Evolutionary conservation across 805 yeast genomes (phyloP), one percentile per base, ranked within the genome.

Genomic region (Sugiyamaella mastotermitis): DNA sequence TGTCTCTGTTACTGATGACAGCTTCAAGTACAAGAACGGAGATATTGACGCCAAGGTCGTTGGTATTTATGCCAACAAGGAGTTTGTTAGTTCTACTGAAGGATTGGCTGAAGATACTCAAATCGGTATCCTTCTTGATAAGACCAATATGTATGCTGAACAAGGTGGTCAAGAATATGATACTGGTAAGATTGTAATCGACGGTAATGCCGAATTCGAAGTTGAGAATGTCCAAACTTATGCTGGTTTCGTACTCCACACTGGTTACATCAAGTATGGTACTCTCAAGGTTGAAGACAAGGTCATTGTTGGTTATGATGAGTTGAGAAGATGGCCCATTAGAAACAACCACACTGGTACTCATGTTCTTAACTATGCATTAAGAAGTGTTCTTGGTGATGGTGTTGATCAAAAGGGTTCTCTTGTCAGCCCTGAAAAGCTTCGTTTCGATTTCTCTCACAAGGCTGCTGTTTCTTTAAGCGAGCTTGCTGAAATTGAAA

Each of bases 141-240:
- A 77, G 61, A 85, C 97, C 18, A 92, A 94, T 61, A 86, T 92
- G 65, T 92, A 92, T 58, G 97, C 98, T 35, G 99, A 92, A 68
- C 94, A 85, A 65, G 99, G 99, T 77, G 99, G 99, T 57, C 99
- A 92, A 71, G 97, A 87, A 64, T 82, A 73, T 57, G 99, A 92
- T 61, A 83, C 94, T 30, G 99, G 99, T 65, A 82, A 76, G 62
- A 72, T 92, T 48, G 88, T 86, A 36, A 78, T 86, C 54, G 97
- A 88, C 57, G 96, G 94, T 32, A 65, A 65, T 50, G 71, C 88
- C 40, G 95, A 90, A 61, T 90, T 92, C 64, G 78, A 76, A 42
- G 97, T 92, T 43, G 81, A 79, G 48, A 87, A 92, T 57, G 97
- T 87, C 35, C 98, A 92, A 68, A 69, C 71, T 30, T 92, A 87